Conservation (phyloP, 345 rosid species). For the Theobroma cacao region DNA sequence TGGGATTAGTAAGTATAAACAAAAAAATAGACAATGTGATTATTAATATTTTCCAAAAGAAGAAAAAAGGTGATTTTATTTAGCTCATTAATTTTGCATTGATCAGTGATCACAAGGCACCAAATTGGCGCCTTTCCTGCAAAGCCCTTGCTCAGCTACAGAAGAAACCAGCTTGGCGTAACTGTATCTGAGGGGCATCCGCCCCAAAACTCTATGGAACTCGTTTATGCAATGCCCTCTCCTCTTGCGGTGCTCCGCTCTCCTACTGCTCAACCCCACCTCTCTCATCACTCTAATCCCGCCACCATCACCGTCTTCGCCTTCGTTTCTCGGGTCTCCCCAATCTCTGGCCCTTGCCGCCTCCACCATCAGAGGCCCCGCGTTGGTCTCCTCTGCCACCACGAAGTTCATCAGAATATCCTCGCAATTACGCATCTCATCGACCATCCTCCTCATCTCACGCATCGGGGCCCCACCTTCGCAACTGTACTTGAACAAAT, state of each 20-base stretch:
- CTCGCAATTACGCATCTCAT: constrained; percentile 58
- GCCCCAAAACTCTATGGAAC: constrained; percentile 59
- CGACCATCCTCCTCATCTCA: constrained; percentile 54
- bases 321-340: constrained; percentile 71
- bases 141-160: constrained; percentile 68
- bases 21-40: no score
- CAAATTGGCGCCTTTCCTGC: constrained; percentile 54
- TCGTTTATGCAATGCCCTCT: constrained; percentile 59
- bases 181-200: constrained; percentile 62
- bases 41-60: neutral
- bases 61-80: neutral
- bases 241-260: constrained; percentile 63
- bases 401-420: constrained; percentile 77
- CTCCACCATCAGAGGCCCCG: constrained; percentile 69
- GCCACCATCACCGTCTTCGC: neutral
- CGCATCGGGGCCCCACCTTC: constrained; percentile 47
- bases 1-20: no score
- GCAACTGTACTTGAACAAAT: constrained; percentile 58
- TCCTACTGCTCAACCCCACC: constrained; percentile 69
- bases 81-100: neutral
- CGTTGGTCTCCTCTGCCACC: constrained; percentile 46
- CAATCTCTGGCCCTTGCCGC: constrained; percentile 62
- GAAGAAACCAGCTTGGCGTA: constrained; percentile 61
- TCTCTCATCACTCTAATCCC: constrained; percentile 27
- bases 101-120: constrained; percentile 48